A percentile compares a stretch with the other conserved stretches of the same genome.
These are phyloP conservation scores for Orychophragmus violaceus DNA, from an alignment of 345 rosid genomes.

Conservation along the genomic window DNA sequence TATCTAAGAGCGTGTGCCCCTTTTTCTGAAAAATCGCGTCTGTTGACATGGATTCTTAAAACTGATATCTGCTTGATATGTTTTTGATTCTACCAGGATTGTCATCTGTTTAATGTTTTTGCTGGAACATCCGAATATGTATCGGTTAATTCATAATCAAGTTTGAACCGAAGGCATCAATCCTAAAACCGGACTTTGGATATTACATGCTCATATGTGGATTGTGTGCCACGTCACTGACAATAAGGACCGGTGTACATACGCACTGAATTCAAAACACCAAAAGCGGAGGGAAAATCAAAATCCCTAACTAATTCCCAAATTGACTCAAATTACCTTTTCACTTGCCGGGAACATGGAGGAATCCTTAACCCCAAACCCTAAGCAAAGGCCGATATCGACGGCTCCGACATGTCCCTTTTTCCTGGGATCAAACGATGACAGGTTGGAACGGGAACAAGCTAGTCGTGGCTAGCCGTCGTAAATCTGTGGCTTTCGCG, in stretches of 20 bases:
- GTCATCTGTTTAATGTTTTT: no score
- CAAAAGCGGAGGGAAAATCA: conserved; percentile 42
- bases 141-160: neutral
- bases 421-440: conserved; percentile 79
- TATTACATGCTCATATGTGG: no score
- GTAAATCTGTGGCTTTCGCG: conserved; percentile 39
- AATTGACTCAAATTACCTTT: no score
- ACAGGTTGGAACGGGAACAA: conserved; percentile 73
- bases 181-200: neutral
- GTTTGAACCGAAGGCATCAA: neutral
- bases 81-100: no score
- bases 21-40: neutral
- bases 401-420: conserved; percentile 69
- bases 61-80: no score
- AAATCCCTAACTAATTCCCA: conserved; percentile 27
- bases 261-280: conserved; percentile 38
- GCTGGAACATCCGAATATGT: neutral
- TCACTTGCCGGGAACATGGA: conserved; percentile 41
- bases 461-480: conserved; percentile 80
- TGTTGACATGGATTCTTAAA: conserved; percentile 10
- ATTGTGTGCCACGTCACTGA: conserved; percentile 6
- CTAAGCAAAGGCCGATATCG: conserved; percentile 43
- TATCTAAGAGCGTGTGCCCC: neutral
- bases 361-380: no score
- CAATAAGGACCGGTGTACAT: no score